A percentile compares a stretch with the other conserved stretches of the same genome.
Evolutionary conservation across 164 flowering plant genomes (phyloP).

Genomic region (Magnolia sinica): DNA sequence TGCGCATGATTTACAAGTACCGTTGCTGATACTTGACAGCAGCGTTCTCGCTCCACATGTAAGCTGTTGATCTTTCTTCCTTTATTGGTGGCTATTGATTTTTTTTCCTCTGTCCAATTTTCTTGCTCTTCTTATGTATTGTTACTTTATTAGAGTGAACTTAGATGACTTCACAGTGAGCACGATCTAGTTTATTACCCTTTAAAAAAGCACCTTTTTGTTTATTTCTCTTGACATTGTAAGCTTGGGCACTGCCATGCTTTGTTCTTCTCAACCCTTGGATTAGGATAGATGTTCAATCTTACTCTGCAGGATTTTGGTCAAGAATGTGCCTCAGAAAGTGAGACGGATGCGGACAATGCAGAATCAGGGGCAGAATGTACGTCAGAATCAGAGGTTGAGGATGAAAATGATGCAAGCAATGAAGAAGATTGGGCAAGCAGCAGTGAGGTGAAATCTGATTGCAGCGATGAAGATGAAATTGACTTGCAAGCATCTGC

Average conservation of each 20-base stretch:
- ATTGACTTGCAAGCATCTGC: conserved; percentile 55
- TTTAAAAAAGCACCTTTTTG: not conserved
- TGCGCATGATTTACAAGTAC: conserved; percentile 79
- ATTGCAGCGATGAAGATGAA: conserved; percentile 67
- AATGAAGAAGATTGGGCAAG: conserved; percentile 79
- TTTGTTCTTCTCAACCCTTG: not conserved
- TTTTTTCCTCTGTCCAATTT: not conserved
- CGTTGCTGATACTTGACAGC: conserved; percentile 87
- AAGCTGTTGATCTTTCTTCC: conserved; percentile 31
- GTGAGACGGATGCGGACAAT: conserved; percentile 74
- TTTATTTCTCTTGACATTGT: too few relatives aligned
- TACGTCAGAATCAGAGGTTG: conserved; percentile 71
- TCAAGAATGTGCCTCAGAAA: conserved; percentile 64
- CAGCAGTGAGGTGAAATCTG: conserved; percentile 65
- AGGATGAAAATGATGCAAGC: conserved; percentile 74
- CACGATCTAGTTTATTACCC: not conserved
- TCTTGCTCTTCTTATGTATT: not conserved
- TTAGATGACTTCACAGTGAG: not conserved
- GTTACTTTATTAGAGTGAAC: not conserved
- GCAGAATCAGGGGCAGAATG: conserved; percentile 61
- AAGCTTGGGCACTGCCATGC: not conserved
- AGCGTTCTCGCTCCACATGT: conserved; percentile 90
- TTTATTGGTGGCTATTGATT: not conserved
- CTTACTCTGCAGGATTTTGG: conserved; percentile 60
- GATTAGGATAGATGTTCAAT: not conserved